Evolutionary conservation across 1,284 basidiomycete species (phyloP).

Genomic region (Leccinum huronense): DNA sequence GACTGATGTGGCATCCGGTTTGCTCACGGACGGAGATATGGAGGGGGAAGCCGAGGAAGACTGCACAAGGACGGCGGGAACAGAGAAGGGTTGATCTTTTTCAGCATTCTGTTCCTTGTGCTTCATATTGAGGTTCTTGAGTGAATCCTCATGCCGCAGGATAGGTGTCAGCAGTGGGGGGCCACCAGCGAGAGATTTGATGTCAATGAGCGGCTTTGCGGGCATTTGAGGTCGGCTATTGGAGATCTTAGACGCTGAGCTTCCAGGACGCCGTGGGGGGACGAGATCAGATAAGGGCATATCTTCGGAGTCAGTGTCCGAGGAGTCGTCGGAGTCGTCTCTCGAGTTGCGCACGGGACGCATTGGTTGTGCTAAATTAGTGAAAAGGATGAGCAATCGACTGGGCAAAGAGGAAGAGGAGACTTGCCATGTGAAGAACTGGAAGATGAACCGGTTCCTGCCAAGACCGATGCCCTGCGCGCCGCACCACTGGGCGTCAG

Average conservation of each 20-base stretch:
- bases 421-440: constrained; percentile 20
- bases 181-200: constrained; percentile 36
- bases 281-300: constrained; percentile 44
- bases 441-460: constrained; percentile 23
- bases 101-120: constrained; percentile 23
- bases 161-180: constrained; percentile 33
- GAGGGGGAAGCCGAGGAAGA: constrained; percentile 25
- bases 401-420: background rate
- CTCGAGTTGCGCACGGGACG: constrained; percentile 6
- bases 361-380: constrained; percentile 16
- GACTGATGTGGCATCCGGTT: constrained; percentile 5
- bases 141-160: constrained; percentile 29
- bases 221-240: constrained; percentile 35
- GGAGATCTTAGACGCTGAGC: constrained; percentile 40
- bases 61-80: constrained; percentile 29
- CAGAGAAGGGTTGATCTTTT: constrained; percentile 34
- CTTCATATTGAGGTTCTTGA: constrained; percentile 22
- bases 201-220: constrained; percentile 51
- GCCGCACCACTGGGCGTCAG: constrained; percentile 40
- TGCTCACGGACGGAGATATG: constrained; percentile 17
- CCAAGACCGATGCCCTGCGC: constrained; percentile 36
- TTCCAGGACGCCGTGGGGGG: constrained; percentile 44
- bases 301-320: constrained; percentile 40
- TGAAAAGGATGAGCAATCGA: background rate
- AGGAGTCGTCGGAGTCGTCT: constrained; percentile 23